A percentile compares a stretch with the other conserved stretches of the same genome.
These are phyloP conservation scores for Cercospora sesami DNA, from an alignment of 2,329 filamentous ascomycete genomes.

Conservation along the genomic window DNA sequence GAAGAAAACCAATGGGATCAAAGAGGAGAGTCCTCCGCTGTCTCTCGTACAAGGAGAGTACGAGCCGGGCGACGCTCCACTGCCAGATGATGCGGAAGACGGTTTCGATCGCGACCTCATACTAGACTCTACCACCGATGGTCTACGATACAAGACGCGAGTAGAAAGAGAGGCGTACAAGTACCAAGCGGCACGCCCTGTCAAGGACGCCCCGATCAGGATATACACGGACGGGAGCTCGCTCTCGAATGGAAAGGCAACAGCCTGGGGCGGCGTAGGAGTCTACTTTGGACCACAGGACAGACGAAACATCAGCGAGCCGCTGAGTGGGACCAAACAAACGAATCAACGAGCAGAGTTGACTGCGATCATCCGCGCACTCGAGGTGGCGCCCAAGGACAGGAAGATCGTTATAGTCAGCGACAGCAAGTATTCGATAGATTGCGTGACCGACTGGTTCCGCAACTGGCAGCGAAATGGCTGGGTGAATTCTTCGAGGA, in stretches of 20 bases:
- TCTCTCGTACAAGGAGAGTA: conserved; percentile 39
- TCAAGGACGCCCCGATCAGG: conserved; percentile 50
- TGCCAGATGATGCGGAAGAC: conserved; percentile 59
- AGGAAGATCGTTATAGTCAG: conserved; percentile 74
- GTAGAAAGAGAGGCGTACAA: conserved; percentile 52
- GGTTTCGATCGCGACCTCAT: conserved; percentile 61
- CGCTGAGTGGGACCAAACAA: conserved; percentile 70
- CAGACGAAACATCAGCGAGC: conserved; percentile 67
- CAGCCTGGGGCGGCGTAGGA: conserved; percentile 61
- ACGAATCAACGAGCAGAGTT: conserved; percentile 98
- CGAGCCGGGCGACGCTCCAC: conserved; percentile 56
- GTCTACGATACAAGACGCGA: conserved; percentile 57
- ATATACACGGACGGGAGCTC: conserved; percentile 67
- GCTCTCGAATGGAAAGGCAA: conserved; percentile 57
- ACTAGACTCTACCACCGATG: conserved; percentile 55
- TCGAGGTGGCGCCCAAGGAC: conserved; percentile 70
- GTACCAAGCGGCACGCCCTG: conserved; percentile 45
- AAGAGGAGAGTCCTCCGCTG: conserved; percentile 28
- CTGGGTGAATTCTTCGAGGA: conserved; percentile 73
- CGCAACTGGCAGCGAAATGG: conserved; percentile 70
- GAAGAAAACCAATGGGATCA: conserved; percentile 37
- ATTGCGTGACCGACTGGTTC: conserved; percentile 85
- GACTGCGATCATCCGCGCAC: conserved; percentile 78
- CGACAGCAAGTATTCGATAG: conserved; percentile 90
- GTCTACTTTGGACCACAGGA: conserved; percentile 64